Evolutionary conservation across 2,329 filamentous ascomycete genomes (phyloP).

Genomic region (Eutypa lata): DNA sequence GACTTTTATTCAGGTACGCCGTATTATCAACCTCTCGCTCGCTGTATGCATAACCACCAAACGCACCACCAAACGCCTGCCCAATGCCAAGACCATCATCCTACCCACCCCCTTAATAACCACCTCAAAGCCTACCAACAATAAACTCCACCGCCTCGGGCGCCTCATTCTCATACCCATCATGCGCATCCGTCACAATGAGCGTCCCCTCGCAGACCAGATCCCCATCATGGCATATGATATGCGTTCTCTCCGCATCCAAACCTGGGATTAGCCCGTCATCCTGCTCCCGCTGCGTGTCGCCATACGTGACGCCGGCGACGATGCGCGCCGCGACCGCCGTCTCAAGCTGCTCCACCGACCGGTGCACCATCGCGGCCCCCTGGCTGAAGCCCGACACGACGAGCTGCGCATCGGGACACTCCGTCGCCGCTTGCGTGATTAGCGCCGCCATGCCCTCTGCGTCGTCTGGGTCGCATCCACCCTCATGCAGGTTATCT

Average conservation of each 20-base stretch:
- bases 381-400: conserved; percentile 41
- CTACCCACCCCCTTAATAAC: too few species aligned
- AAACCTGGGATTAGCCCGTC: conserved; percentile 29
- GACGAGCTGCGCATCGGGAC: conserved; percentile 38
- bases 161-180: conserved; percentile 11
- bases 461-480: conserved; percentile 31
- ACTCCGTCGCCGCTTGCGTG: conserved; percentile 31
- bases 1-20: too few species aligned
- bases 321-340: conserved; percentile 28
- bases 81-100: too few species aligned
- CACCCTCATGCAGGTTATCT: conserved; percentile 21
- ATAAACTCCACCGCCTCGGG: conserved; percentile 15
- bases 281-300: conserved; percentile 36
- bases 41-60: too few species aligned
- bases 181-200: conserved; percentile 25
- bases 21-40: too few species aligned
- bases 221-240: conserved; percentile 48
- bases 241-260: conserved; percentile 28
- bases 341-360: conserved; percentile 28
- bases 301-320: conserved; percentile 41
- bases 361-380: conserved; percentile 41
- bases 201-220: conserved; percentile 46
- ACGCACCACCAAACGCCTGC: too few species aligned
- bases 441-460: conserved; percentile 30
- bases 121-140: conserved; percentile 10